A percentile compares a stretch with the other conserved stretches of the same genome.
Evolutionary conservation across 192 early-diverging fungal species (phyloP).

Genomic region (Mycoemilia scoparia): DNA sequence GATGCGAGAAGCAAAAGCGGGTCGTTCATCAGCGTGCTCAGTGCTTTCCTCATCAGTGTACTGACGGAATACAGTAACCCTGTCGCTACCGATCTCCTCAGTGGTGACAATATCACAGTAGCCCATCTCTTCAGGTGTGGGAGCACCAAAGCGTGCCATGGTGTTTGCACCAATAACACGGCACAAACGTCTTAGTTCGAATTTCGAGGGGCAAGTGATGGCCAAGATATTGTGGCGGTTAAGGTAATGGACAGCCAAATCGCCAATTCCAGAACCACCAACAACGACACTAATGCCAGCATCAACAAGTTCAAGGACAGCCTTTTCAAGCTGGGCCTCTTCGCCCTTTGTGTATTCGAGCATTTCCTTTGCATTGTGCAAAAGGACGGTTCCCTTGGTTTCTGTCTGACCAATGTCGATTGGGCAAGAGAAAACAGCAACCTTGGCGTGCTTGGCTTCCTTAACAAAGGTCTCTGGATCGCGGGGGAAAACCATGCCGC

Average conservation of each 20-base stretch:
- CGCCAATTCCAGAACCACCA: conserved; percentile 73
- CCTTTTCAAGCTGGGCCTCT: conserved; percentile 74
- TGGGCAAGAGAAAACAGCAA: conserved; percentile 86
- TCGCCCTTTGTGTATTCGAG: conserved; percentile 90
- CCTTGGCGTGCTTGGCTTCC: conserved; percentile 65
- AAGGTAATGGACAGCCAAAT: conserved; percentile 85
- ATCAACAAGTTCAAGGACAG: conserved; percentile 73
- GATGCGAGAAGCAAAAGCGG: conserved; percentile 49
- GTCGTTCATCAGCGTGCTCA: conserved; percentile 5
- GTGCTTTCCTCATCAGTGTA: conserved; percentile 13
- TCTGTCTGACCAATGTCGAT: conserved; percentile 89
- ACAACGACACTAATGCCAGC: conserved; percentile 85
- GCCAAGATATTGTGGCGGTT: conserved; percentile 84
- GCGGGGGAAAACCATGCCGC: conserved; percentile 94
- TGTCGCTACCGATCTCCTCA: conserved; percentile 92
- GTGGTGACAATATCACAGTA: conserved; percentile 93
- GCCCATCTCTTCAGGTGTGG: conserved; percentile 92
- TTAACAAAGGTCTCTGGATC: conserved; percentile 63
- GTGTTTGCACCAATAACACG: conserved; percentile 83
- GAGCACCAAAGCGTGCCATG: conserved; percentile 78
- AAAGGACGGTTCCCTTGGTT: conserved; percentile 96
- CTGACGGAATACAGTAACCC: conserved; percentile 95
- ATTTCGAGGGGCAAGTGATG: conserved; percentile 83
- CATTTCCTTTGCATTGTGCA: conserved; percentile 93
- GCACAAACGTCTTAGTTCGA: conserved; percentile 89